Evolutionary conservation across 2,329 filamentous ascomycete species (phyloP), one percentile per base, ranked within the genome.

Genomic region (Calonectria ilicicola): DNA sequence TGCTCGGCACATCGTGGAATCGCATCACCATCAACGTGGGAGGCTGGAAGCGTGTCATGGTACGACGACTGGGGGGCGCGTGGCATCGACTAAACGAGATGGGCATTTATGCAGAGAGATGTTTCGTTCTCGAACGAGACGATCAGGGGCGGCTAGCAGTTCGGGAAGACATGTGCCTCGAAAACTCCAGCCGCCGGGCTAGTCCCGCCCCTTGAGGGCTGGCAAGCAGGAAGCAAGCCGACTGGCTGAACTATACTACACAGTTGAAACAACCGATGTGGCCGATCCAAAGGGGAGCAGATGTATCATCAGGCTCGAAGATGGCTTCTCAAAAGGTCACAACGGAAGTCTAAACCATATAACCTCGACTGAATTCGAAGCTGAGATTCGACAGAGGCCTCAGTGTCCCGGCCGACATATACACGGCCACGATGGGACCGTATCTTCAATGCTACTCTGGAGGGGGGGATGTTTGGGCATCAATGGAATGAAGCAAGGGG

Each of bases 21-120:
- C 78, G 78, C 35, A 82, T 88, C 65, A 85, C 83, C n/a, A 80
- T 89, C 69, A 88, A 87, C 38, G 84, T 88, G 1, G 87, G 87
- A 6, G 87, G 86, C 9, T 88, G 87, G 87, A 83, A 82, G 53
- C 83, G 81, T 14, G 81, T 85, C 49, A 85, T 87, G 85, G 82
- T 87, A 9, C 82, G 87, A 21, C 81, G 87, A 23, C 76, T 87
- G 53, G 81, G 85, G 62, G 79, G 80, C 49, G 80, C 80, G 12
- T 88, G 87, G 87, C 82, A 82, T 71, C 75, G 78, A 51, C 81
- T 81, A 49, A 86, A 88, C 46, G 78, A 81, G 49, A 78, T 81
- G 44, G 87, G 87, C 2, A 77, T 87, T 1, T 88, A 82, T 73
- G 87, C 87, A 0, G 87, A 89, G 79, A 79, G 87, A 42, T 87